Conservation (phyloP, 345 rosid species). For the Mallotus nudiflorus region DNA sequence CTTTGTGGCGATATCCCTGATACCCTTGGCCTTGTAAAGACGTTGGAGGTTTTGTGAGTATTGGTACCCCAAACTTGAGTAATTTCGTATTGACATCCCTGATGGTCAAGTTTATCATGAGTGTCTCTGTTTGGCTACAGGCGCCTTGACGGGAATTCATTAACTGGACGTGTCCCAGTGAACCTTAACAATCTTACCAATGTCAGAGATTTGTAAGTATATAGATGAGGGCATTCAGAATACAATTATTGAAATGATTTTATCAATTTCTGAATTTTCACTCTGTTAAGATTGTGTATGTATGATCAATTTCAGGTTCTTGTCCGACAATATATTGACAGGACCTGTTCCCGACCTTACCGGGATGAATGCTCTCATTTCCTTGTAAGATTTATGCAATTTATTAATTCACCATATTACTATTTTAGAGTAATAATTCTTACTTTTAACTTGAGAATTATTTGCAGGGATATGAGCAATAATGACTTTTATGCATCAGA, state of each 20-base stretch:
- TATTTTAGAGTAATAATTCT: neutral
- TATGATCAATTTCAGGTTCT: constrained; percentile 40
- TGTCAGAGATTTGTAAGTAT: constrained; percentile 64
- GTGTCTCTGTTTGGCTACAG: constrained; percentile 39
- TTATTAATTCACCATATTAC: neutral
- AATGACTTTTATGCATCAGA: constrained; percentile 51
- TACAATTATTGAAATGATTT: constrained; percentile 3
- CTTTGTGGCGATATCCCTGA: constrained; percentile 59
- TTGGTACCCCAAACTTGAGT: neutral
- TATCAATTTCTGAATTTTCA: neutral
- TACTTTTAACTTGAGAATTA: constrained; percentile 7
- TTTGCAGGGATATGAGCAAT: constrained; percentile 79
- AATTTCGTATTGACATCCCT: neutral
- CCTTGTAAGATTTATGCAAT: constrained; percentile 53
- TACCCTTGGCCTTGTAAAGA: constrained; percentile 57
- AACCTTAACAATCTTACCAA: constrained; percentile 57
- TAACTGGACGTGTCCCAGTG: constrained; percentile 55
- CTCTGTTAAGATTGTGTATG: neutral
- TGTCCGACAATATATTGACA: constrained; percentile 63
- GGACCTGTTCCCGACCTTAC: constrained; percentile 68
- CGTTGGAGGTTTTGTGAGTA: constrained; percentile 75
- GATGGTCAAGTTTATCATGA: neutral
- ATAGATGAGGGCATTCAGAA: too few relatives aligned
- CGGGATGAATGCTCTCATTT: constrained; percentile 49
- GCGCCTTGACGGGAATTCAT: constrained; percentile 66